Base-by-base conservation (phyloP, 2,329 filamentous ascomycete species). In the Talaromyces sp. region DNA sequence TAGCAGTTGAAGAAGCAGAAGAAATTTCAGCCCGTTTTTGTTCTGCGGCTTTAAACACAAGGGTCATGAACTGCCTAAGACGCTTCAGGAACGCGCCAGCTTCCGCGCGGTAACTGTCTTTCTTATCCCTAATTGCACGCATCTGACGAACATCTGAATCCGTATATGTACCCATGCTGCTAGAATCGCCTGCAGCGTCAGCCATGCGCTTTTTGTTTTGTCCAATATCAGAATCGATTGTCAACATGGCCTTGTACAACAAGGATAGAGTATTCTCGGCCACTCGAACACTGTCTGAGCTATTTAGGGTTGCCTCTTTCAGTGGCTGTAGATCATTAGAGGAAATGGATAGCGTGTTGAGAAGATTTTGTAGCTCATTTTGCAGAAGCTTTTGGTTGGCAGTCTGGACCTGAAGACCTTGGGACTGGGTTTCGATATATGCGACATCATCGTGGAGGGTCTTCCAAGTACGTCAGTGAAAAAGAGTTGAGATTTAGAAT, bases 371-470 rank as follows among this genome's bases (percentile, higher is more conserved):
- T 1, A 99, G 83, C 75, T 99, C 95, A 65, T 89, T 91, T 74
- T 94, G 92, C 54, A 99, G 83, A 31, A 96, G 84, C 74, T 96
- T 96, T 74, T 99, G 95, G 69, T 99, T 99, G 47, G 95, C 92
- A 23, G 94, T 94, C 76, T 98, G 95, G 6, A 99, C 94, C 71
- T 99, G 95, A 54, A 99, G 81, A 80, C 95, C 95, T 77, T 99
- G 94, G 6, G 92, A 93, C 76, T 99, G 95, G 1, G 95, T 92
- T 78, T 99, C 95, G 66, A 99, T 98, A 73, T 96, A 98, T 3
- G 92, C 89, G 68, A 99, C 96, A 69, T 99, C 95, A 56, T 98
- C 94, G 61, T 93, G 92, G 33, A 99, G 83, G 56, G 93, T 98
- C 89, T 96, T 60, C 74, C 64, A 76, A 73, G 66, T 57, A 47